Base-by-base conservation (phyloP, 345 rosid genomes). In the Pseudoturritis turrita region DNA sequence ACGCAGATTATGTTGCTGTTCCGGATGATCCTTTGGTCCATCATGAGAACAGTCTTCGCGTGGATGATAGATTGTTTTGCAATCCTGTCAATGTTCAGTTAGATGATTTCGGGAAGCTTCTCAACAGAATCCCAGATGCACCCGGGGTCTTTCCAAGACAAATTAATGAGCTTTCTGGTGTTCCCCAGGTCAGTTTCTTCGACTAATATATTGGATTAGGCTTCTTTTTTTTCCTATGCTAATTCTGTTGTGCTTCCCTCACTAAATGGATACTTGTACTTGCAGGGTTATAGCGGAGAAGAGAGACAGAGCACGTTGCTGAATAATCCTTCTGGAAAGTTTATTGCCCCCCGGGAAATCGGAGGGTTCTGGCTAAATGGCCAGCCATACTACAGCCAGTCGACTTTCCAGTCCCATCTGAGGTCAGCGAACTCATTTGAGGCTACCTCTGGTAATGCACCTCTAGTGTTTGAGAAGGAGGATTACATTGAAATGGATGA, bases 401-500 rank as follows among this genome's bases (percentile, higher is more conserved):
- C 10, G 41, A 73, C 25, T 51, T 35, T 10, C 23, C 46, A 49
- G 65, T 35, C 76, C 2, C 12, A 15, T 22, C 2, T 17, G 15
- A 21, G 10, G 35, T 15, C 77, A 36, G 55, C 31, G 40, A 25
- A 47, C 39, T 58, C 66, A 21, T 47, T 56, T 17, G 71, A 63
- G 29, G 70, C 49, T 11, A 65, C 47, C 54, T 65, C 39, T 66
- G 46, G 61, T 49, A 40, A 50, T 17, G 31, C 35, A 46, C 71
- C 75, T 46, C 43, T 47, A 14, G 65, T 70, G 60, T 63, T 55
- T 62, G 61, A 70, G 60, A 36, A 62, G 72, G 80, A 87, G 56
- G 91, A 83, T 84, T 95, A 82, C 83, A 83, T 95, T 78, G 97
- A 91, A 85, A 83, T 94, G 23, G 85, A 88, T 79, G 97, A 91